These are phyloP conservation scores for Amorphotheca resinae DNA, from an alignment of 495 filamentous ascomycete genomes.

Conservation along the genomic window DNA sequence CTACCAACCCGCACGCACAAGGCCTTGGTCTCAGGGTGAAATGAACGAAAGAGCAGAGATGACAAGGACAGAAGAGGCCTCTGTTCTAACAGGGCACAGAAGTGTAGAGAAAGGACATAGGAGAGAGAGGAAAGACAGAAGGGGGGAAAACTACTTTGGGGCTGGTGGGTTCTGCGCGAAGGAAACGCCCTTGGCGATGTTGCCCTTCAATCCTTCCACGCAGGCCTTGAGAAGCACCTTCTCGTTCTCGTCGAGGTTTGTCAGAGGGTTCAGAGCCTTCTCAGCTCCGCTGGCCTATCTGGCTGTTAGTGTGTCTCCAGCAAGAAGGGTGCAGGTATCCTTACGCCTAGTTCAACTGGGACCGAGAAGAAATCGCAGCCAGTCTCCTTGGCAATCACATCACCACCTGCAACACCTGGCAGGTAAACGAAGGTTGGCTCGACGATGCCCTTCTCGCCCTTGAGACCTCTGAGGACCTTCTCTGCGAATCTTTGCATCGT, in stretches of 20 bases:
- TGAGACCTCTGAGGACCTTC: constrained; percentile 74
- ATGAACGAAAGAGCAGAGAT: neutral
- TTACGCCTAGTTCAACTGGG: constrained; percentile 86
- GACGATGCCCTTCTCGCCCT: constrained; percentile 81
- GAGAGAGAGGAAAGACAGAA: constrained; percentile 5
- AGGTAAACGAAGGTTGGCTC: constrained; percentile 95
- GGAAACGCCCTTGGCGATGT: constrained; percentile 85
- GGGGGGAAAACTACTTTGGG: constrained; percentile 46
- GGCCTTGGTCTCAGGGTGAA: neutral
- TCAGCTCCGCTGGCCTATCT: constrained; percentile 64
- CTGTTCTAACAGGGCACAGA: neutral
- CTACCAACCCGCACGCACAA: constrained; percentile 4
- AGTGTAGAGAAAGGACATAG: constrained; percentile 3
- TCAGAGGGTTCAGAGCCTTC: constrained; percentile 70
- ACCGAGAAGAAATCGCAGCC: constrained; percentile 93
- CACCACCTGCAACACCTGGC: constrained; percentile 76
- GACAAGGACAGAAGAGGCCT: constrained; percentile 5
- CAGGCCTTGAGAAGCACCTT: constrained; percentile 69
- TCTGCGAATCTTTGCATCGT: constrained; percentile 67
- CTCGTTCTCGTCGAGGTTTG: constrained; percentile 63
- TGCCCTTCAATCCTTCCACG: constrained; percentile 68
- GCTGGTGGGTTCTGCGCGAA: constrained; percentile 76
- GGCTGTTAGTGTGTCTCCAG: constrained; percentile 6
- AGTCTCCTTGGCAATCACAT: constrained; percentile 65
- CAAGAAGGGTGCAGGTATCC: constrained; percentile 20